Evolutionary conservation across 1,139 yeast species (phyloP), one percentile per base, ranked within the genome.

Genomic region (Candida sojae): DNA sequence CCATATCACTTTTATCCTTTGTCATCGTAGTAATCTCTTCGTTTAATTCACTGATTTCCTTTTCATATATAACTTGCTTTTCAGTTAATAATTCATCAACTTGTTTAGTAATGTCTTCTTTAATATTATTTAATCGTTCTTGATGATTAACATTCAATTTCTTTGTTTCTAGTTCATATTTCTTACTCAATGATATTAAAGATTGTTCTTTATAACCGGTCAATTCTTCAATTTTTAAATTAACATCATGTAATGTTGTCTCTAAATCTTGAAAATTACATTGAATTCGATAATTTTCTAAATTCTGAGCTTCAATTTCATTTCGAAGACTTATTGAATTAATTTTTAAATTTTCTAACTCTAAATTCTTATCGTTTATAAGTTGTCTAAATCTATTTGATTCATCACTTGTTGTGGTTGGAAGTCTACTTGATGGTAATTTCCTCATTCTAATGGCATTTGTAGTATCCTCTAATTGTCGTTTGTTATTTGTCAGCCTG

Each of bases 271-370:
- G 48, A 17, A 63, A 63, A 21, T 69, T 63, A 45, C 69, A 73
- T 12, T 71, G 73, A 8, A 76, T 54, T 46, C 74, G 77, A 58
- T 70, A 73, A 48, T 71, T 61, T 39, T 71, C 70, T 41, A 67
- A 60, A 41, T 70, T 75, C 31, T 64, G 61, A 11, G 60, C 57
- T n/a, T 68, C 70, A 42, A 68, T 71, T 44, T 71, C 71, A 5
- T 77, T 77, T 46, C 68, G 67, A 28, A 71, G 49, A 3, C 72
- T 68, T 57, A 67, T 60, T 2, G 67, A 57, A 30, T 58, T 52
- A 12, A 63, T 59, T 37, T 60, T 59, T 38, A 66, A 48, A 21
- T 48, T 46, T 13, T 40, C 48, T 11, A 59, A 44, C 2, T 53
- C 58, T 3, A 40, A 45, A 32, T 54, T 53, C 44, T 49, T 53